These are phyloP conservation scores for Setaria italica DNA, from an alignment of 202 grass and related monocot species.

Conservation along the genomic window DNA sequence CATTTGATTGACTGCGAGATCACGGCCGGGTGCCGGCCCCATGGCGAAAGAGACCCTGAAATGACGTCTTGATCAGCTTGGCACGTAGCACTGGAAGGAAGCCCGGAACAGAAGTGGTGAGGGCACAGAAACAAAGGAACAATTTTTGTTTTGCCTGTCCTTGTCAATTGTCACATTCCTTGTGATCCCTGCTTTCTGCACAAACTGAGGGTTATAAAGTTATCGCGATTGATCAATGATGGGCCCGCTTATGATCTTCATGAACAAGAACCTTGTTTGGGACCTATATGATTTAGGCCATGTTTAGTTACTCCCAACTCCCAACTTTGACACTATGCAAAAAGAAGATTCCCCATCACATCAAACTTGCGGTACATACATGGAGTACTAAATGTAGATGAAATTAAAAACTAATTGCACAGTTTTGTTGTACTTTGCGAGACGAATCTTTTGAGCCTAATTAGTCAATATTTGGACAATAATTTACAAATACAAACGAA, in stretches of 20 bases:
- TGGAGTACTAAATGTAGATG: no score
- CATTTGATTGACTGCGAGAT: conserved; percentile 5
- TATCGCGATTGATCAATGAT: neutral
- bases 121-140: neutral
- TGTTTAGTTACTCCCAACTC: no score
- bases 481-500: no score
- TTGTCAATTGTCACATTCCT: neutral
- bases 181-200: neutral
- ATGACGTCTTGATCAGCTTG: neutral
- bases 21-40: neutral
- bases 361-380: no score
- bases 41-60: conserved; percentile 19
- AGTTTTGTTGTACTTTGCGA: no score
- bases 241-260: neutral
- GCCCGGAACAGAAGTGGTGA: neutral
- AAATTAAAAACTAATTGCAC: no score
- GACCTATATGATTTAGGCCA: no score
- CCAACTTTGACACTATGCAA: no score
- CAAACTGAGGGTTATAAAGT: neutral
- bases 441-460: no score
- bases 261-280: neutral
- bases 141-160: neutral
- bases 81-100: neutral
- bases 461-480: no score
- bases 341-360: no score